Evolutionary conservation across 2,329 filamentous ascomycete genomes (phyloP).

Genomic region (Sporothrix euskadiensis): DNA sequence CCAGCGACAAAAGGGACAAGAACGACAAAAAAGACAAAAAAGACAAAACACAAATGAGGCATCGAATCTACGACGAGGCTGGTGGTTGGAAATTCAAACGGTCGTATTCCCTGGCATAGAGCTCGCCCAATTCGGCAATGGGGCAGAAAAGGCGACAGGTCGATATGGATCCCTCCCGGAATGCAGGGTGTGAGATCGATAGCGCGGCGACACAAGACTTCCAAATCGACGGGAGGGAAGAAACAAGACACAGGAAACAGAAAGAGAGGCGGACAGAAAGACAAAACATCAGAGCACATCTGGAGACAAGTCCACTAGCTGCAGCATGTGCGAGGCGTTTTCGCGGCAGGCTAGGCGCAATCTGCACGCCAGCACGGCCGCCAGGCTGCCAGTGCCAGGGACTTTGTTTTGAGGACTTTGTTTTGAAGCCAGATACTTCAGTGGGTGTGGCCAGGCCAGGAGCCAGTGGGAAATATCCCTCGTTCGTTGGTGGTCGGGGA

Average conservation of each 20-base stretch:
- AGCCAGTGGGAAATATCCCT: background rate
- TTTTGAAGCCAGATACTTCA: background rate
- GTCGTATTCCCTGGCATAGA: background rate
- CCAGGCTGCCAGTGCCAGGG: constrained; percentile 7
- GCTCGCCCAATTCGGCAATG: constrained; percentile 20
- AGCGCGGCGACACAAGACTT: background rate
- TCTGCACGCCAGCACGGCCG: constrained; percentile 3
- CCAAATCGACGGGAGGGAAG: background rate
- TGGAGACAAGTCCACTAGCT: background rate
- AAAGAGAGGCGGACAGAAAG: background rate
- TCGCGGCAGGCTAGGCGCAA: constrained; percentile 28
- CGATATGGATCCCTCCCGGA: constrained; percentile 5
- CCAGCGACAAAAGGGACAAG: background rate
- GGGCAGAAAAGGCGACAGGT: constrained; percentile 17
- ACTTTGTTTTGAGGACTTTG: background rate
- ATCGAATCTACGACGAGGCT: constrained; percentile 5
- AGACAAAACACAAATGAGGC: background rate
- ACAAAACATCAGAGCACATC: background rate
- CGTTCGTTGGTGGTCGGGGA: background rate
- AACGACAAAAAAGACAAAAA: background rate
- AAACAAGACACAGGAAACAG: background rate
- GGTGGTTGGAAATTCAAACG: constrained; percentile 8
- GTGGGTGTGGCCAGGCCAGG: background rate
- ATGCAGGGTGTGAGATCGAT: constrained; percentile 14
- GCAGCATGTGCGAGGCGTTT: constrained; percentile 28